Evolutionary conservation across 768 basidiomycete species (phyloP), one percentile per base, ranked within the genome.

Genomic region (Tulasnella sp.): DNA sequence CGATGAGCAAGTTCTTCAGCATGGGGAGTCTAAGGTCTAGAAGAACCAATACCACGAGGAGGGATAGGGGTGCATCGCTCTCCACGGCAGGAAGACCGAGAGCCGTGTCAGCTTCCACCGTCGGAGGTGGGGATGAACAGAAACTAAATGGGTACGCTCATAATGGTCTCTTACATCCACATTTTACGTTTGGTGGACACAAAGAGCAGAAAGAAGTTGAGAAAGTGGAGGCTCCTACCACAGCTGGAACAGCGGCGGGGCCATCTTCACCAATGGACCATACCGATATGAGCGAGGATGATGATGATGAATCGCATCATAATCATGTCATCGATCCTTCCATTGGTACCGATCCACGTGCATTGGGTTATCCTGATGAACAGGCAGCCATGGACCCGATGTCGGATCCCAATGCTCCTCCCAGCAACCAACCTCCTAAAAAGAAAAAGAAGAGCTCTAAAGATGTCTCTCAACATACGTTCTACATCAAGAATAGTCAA

Each of bases 401-500:
- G 25, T 6, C 25, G 45, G 34, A 0, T n/a, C 13, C 20, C 3
- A 19, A 37, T 20, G 6, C 28, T 37, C 45, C 45, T 10, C 27
- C n/a, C 29, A n/a, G 27, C 41, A 10, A 42, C 20, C 12, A 15
- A 12, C 20, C 19, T 16, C 34, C 16, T 35, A 69, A 69, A 53
- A 73, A 69, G 64, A 71, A 66, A 66, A 72, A 64, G 59, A 73
- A 69, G 64, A 63, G 66, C 47, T 59, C 65, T 1, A 70, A 70
- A 32, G 81, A 86, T 52, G 82, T 90, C 4, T 87, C 83, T 34
- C 88, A 85, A 58, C 93, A 98, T 65, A 93, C 88, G 1, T 98
- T 98, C 65, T 95, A 86, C 60, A 76, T 99, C 53, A 72, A 81
- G 55, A 96, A 95, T 62, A 81, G 88, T 6, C 93, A 99, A 65